These are phyloP conservation scores for Cutaneotrichosporon sp. DNA, from an alignment of 1,284 basidiomycete genomes.

Conservation along the genomic window DNA sequence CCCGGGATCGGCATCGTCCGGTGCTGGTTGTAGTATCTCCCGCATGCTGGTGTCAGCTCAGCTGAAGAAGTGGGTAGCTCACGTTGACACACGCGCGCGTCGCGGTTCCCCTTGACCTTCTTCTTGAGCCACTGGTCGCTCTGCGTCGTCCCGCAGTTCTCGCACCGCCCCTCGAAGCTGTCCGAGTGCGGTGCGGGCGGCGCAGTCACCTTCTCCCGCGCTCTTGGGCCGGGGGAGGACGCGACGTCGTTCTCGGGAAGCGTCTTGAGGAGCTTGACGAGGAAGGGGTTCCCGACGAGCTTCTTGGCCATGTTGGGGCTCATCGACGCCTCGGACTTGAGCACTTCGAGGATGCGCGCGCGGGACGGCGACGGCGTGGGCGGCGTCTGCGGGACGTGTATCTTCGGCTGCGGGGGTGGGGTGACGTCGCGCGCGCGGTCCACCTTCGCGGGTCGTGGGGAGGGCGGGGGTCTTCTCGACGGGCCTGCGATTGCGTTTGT, in stretches of 20 bases:
- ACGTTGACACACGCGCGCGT: constrained; percentile 51
- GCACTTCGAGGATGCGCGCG: constrained; percentile 38
- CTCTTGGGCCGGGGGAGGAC: not conserved
- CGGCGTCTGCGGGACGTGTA: constrained; percentile 28
- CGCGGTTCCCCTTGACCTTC: constrained; percentile 28
- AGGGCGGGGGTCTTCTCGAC: not conserved
- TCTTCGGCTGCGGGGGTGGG: constrained; percentile 28
- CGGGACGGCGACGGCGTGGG: constrained; percentile 47
- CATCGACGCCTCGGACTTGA: constrained; percentile 44
- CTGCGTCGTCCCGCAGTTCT: constrained; percentile 46
- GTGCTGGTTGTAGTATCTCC: constrained; percentile 49
- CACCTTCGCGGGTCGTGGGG: not conserved
- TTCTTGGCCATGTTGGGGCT: constrained; percentile 44
- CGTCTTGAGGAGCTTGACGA: constrained; percentile 43
- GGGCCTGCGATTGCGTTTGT: not conserved
- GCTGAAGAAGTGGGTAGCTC: constrained; percentile 14
- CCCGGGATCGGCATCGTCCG: constrained; percentile 37
- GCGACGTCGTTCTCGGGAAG: constrained; percentile 24
- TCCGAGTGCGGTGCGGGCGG: not conserved
- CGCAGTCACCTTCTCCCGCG: not conserved
- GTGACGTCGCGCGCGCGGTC: constrained; percentile 19
- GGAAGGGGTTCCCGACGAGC: constrained; percentile 41
- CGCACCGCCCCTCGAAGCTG: constrained; percentile 26
- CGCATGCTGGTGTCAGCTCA: constrained; percentile 38
- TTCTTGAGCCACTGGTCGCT: constrained; percentile 45